phyloP scores from a whole-genome alignment of 139 green algal genomes.

The Nannochloris sp. region DNA sequence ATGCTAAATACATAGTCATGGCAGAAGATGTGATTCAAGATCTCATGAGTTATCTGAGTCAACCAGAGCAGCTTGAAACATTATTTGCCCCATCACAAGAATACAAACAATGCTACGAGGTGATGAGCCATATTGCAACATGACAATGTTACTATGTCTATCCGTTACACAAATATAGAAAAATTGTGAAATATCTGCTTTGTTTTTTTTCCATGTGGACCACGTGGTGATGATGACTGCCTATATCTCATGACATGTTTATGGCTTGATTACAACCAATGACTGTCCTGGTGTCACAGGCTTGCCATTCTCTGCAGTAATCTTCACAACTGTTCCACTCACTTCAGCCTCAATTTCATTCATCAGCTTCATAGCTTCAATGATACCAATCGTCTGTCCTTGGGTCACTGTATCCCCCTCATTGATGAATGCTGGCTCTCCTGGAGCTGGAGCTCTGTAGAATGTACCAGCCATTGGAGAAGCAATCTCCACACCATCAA shows the following conservation, averaged over 20 bases:
- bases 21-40: slow-evolving; percentile 25
- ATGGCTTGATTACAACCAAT: slow-evolving; percentile 50
- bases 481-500: slow-evolving; percentile 33
- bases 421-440: slow-evolving; percentile 84
- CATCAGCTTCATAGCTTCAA: slow-evolving; percentile 99
- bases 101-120: slow-evolving; percentile 8
- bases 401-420: slow-evolving; percentile 85
- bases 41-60: slow-evolving; percentile 11
- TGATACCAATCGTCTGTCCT: slow-evolving; percentile 90
- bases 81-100: slow-evolving; percentile 16
- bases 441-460: slow-evolving; percentile 73
- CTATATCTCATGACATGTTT: too few species aligned
- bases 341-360: slow-evolving; percentile 94
- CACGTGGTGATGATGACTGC: too few species aligned
- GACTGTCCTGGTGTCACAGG: slow-evolving; percentile 61
- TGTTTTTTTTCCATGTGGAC: too few species aligned
- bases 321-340: slow-evolving; percentile 64
- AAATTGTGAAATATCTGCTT: too few species aligned
- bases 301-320: slow-evolving; percentile 66
- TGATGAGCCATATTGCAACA: not conserved
- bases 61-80: slow-evolving; percentile 7
- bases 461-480: slow-evolving; percentile 71
- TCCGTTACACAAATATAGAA: too few species aligned
- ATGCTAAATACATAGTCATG: slow-evolving; percentile 10
- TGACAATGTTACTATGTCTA: too few species aligned